Evolutionary conservation across 306 rosid genomes (phyloP), one percentile per base, ranked within the genome.

Genomic region (Phaseolus lunatus): DNA sequence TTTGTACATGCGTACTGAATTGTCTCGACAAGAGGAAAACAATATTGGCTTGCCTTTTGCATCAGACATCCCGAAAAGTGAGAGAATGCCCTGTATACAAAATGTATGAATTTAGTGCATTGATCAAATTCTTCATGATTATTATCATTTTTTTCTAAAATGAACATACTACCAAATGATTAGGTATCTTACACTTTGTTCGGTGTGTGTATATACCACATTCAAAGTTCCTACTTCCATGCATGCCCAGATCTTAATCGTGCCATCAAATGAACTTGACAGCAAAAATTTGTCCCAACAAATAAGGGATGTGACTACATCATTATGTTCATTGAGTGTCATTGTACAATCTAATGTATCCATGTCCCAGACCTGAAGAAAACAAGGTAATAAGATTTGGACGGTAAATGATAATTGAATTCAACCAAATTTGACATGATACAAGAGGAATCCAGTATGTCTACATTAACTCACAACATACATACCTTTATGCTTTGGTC

Each of bases 311-410:
- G 61, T 89, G 57, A 89, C 86, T 23, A 1, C 53, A 3, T 62
- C 75, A 39, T 72, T 77, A 76, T 90, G 92, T 4, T 56, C 85
- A 15, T 59, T 72, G 8, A 88, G 76, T 29, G 90, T 85, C 79
- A 64, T 80, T 20, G 49, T 57, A 75, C 85, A 84, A 52, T 86
- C 75, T 3, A 88, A 75, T 1, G 83, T 74, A 54, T 82, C 57
- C 31, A 80, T 79, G 50, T 88, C 86, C 88, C 88, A 88, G n/a
- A 67, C 89, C 92, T 90, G 59, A 39, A 39, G 26, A 50, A 47
- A 88, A 37, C 49, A 68, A 44, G 3, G 39, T 9, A 72, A 22
- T 3, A 41, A 20, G 8, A 27, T 33, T 22, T 15, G 31, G 1
- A 3, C 15, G 18, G 29, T 9, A 15, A 12, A 27, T 2, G 5